phyloP scores from a whole-genome alignment of 108 stramenopile species.

The Nitzschia putrida region DNA sequence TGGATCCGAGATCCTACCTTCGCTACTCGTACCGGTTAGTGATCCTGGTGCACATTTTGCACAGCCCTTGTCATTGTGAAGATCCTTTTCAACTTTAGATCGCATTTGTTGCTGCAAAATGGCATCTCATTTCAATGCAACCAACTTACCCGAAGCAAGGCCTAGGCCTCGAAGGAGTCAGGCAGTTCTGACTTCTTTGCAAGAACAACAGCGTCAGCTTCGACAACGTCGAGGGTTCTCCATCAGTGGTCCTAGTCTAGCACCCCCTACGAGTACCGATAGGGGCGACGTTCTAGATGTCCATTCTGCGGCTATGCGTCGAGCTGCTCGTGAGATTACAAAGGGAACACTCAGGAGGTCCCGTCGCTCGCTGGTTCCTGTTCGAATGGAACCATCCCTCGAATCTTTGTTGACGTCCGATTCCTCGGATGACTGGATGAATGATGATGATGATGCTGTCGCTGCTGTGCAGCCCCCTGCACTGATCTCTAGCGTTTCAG shows the following conservation, averaged over 20 bases:
- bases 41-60: too few species aligned
- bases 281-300: slow-evolving; percentile 17
- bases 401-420: not conserved
- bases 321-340: slow-evolving; percentile 29
- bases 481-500: not conserved
- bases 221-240: not conserved
- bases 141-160: too few species aligned
- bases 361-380: slow-evolving; percentile 2
- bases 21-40: too few species aligned
- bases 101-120: too few species aligned
- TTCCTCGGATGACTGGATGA: not conserved
- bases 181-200: not conserved
- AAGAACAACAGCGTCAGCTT: not conserved
- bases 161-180: too few species aligned
- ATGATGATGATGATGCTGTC: not conserved
- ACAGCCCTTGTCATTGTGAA: too few species aligned
- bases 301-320: slow-evolving; percentile 30
- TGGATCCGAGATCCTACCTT: too few species aligned
- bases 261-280: too few species aligned
- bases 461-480: not conserved
- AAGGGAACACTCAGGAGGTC: slow-evolving; percentile 18
- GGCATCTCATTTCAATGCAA: too few species aligned
- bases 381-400: not conserved
- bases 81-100: too few species aligned
- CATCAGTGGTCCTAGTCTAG: not conserved